Percentiles rank a stretch among this genome's conserved stretches.
phyloP scores from a whole-genome alignment of 768 basidiomycete genomes.

The Leccinum barrowsii region DNA sequence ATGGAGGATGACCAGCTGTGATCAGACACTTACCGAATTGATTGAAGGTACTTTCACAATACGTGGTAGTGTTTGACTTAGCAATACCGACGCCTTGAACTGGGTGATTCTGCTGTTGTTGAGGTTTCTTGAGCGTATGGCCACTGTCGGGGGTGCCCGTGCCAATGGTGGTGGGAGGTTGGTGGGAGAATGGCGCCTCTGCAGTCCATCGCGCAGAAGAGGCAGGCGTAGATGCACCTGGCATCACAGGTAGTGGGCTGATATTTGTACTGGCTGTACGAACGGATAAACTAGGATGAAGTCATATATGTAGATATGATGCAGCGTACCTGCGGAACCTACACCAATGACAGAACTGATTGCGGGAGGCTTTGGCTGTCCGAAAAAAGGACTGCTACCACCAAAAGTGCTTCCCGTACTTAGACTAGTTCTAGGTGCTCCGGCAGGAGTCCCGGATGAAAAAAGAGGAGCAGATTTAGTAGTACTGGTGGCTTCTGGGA shows the following conservation, averaged over 20 bases:
- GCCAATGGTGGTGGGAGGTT: not conserved
- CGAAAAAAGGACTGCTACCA: not conserved
- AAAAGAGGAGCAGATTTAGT: not conserved
- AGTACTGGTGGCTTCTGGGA: not conserved
- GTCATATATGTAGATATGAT: not conserved
- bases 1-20: not conserved
- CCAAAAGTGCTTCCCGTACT: not conserved
- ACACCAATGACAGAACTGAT: not conserved
- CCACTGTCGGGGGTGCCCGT: not conserved
- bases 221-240: not conserved
- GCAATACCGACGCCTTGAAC: too few species aligned
- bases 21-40: not conserved
- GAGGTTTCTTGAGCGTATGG: too few species aligned
- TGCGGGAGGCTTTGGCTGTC: not conserved
- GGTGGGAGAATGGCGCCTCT: not conserved
- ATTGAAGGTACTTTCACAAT: not conserved
- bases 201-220: not conserved
- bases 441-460: not conserved
- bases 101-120: not conserved
- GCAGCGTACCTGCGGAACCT: not conserved
- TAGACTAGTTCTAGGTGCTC: not conserved
- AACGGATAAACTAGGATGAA: not conserved
- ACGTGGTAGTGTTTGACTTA: too few species aligned
- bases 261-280: not conserved
- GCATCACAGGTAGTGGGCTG: not conserved